Base-by-base conservation (phyloP, 2,329 filamentous ascomycete genomes). In the Aspergillus thermomutatus region DNA sequence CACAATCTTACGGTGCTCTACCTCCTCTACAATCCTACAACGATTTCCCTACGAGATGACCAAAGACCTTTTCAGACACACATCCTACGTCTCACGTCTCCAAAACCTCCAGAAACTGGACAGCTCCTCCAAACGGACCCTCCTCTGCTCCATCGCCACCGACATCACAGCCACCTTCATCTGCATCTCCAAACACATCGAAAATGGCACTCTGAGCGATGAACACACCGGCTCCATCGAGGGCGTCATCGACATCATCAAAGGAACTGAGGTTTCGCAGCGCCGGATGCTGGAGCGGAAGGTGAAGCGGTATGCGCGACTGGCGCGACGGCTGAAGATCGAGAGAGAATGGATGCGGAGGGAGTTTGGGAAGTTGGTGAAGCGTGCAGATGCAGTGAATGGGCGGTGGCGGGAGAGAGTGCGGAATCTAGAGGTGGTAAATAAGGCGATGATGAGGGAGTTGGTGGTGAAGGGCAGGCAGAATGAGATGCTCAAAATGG, bases 131-230 rank as follows among this genome's bases (percentile, higher is more conserved):
- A 73, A 72, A 56, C 54, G 57, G 5, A 43, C 57, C 7, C 58
- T 69, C 10, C 59, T 74, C 37, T 19, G 51, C 10, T 62, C 67
- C 10, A 61, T 75, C 49, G 66, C 70, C 19, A 55, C 64, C 34
- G 70, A 75, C 49, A 70, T 75, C 45, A 55, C 61, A 19, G 61
- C 63, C 0, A 64, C 63, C 3, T 68, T 75, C 21, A 65, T 68
- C 47, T 62, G 54, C 31, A 68, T 75, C 50, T 63, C 63, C 14
- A 60, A 64, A 17, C 65, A 70, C 19, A 47, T 65, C 17, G 60
- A 62, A n/a, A 56, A 56, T 4, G 70, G 68, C 1, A 64, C 54
- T 8, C 63, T 75, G 3, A 53, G 43, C 25, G 14, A 57, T 1
- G 46, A 57, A 3, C 62, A 73, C 31, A 69, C 68, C 0, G 43